Conservation (phyloP, 176 grass and related monocot genomes). For the Typha latifolia region DNA sequence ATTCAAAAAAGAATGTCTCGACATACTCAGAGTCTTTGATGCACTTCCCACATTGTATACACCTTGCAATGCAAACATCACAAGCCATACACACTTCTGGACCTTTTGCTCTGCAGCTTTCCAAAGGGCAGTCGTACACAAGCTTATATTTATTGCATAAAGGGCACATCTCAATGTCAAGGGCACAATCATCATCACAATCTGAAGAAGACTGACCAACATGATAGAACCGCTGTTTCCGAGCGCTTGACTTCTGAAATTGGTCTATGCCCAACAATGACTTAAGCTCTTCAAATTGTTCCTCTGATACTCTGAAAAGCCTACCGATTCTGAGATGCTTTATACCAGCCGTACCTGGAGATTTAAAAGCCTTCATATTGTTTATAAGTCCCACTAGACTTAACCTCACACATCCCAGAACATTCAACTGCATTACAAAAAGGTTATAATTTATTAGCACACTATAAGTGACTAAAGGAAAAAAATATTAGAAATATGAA, state of each 20-base stretch:
- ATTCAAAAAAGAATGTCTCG: slow-evolving; percentile 64
- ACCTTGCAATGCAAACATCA: slow-evolving; percentile 60
- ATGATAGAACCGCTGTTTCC: slow-evolving; percentile 42
- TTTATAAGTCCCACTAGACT: slow-evolving; percentile 56
- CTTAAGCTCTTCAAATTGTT: slow-evolving; percentile 48
- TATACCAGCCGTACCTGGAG: slow-evolving; percentile 30
- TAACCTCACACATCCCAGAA: slow-evolving; percentile 42
- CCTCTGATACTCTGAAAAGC: slow-evolving; percentile 40
- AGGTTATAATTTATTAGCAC: neutral
- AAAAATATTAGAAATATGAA: neutral
- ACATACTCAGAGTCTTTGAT: slow-evolving; percentile 34
- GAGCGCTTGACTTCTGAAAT: slow-evolving; percentile 18
- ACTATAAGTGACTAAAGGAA: neutral
- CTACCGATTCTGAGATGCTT: slow-evolving; percentile 55
- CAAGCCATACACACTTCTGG: slow-evolving; percentile 55
- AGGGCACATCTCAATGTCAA: slow-evolving; percentile 85
- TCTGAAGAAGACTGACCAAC: slow-evolving; percentile 29
- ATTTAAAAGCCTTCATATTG: slow-evolving; percentile 59
- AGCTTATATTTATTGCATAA: slow-evolving; percentile 57
- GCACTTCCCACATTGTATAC: slow-evolving; percentile 65
- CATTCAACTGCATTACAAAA: slow-evolving; percentile 46
- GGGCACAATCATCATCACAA: slow-evolving; percentile 41
- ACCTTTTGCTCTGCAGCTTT: slow-evolving; percentile 33
- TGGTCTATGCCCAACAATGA: slow-evolving; percentile 44
- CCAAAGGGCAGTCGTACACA: slow-evolving; percentile 74